Evolutionary conservation across 164 flowering plant species (phyloP).

Genomic region (Macadamia integrifolia): DNA sequence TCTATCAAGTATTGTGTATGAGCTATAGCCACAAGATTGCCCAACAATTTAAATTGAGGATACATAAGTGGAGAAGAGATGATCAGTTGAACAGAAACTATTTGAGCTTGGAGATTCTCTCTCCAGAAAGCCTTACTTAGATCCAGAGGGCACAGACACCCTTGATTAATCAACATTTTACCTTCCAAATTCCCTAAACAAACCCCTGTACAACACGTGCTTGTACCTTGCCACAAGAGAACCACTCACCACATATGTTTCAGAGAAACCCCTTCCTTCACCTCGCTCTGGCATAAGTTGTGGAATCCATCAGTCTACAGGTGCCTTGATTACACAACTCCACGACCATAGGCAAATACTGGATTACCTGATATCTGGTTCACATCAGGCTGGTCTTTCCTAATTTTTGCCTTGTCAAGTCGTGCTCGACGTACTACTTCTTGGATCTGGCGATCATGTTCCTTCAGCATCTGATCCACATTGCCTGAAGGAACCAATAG

Average conservation of each 20-base stretch:
- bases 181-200: too few species aligned
- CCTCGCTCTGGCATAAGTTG: neutral
- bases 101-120: too few species aligned
- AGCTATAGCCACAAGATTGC: too few species aligned
- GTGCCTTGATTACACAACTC: slow-evolving; percentile 11
- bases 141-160: too few species aligned
- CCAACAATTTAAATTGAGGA: too few species aligned
- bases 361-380: slow-evolving; percentile 40
- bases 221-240: slow-evolving; percentile 8
- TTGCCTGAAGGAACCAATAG: slow-evolving; percentile 71
- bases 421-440: slow-evolving; percentile 88
- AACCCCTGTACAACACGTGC: neutral
- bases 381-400: slow-evolving; percentile 54
- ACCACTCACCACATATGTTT: neutral
- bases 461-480: slow-evolving; percentile 85
- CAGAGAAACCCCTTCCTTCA: neutral
- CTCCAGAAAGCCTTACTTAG: neutral
- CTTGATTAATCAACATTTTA: too few species aligned
- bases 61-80: too few species aligned
- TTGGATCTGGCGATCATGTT: slow-evolving; percentile 92
- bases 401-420: slow-evolving; percentile 61
- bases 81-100: too few species aligned
- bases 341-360: slow-evolving; percentile 47
- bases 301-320: neutral
- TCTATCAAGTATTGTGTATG: too few species aligned